These are phyloP conservation scores for Zygnema circumcarinatum DNA, from an alignment of 139 green algal species.

Conservation along the genomic window DNA sequence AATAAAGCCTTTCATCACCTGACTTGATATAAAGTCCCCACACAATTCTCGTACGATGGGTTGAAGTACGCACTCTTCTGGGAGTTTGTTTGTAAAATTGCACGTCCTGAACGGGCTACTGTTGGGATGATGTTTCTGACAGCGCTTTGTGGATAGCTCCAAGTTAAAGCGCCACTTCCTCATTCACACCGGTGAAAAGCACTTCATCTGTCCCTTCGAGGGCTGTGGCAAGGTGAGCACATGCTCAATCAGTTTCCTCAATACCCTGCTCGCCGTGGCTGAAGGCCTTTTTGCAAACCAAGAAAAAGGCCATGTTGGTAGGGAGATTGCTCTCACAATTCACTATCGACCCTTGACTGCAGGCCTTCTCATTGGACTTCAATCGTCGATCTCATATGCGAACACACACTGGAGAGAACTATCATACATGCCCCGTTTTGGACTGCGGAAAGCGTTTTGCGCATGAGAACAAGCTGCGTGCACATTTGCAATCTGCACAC, in stretches of 20 bases:
- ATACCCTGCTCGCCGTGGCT: too few relatives aligned
- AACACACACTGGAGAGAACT: slow-evolving; percentile 64
- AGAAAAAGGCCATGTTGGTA: too few relatives aligned
- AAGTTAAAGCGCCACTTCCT: slow-evolving; percentile 69
- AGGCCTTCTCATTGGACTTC: slow-evolving; percentile 68
- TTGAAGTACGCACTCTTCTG: too few relatives aligned
- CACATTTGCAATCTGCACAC: slow-evolving; percentile 41
- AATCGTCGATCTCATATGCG: slow-evolving; percentile 64
- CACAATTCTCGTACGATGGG: too few relatives aligned
- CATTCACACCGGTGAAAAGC: slow-evolving; percentile 67
- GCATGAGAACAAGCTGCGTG: slow-evolving; percentile 60
- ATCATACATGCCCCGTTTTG: slow-evolving; percentile 54
- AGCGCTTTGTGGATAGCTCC: slow-evolving; percentile 65
- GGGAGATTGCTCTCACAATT: too few relatives aligned
- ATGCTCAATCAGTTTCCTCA: neutral
- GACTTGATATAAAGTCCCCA: too few relatives aligned
- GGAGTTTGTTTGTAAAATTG: too few relatives aligned
- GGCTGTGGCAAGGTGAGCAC: slow-evolving; percentile 61
- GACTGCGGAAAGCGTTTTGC: slow-evolving; percentile 60
- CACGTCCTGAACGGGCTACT: too few relatives aligned
- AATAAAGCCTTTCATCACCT: too few relatives aligned
- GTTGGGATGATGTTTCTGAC: too few relatives aligned
- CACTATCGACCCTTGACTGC: too few relatives aligned
- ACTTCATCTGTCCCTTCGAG: slow-evolving; percentile 64
- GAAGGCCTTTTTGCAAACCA: too few relatives aligned